Base-by-base conservation (phyloP, 371 early-diverging fungal species). In the Chytridium lagenaria region DNA sequence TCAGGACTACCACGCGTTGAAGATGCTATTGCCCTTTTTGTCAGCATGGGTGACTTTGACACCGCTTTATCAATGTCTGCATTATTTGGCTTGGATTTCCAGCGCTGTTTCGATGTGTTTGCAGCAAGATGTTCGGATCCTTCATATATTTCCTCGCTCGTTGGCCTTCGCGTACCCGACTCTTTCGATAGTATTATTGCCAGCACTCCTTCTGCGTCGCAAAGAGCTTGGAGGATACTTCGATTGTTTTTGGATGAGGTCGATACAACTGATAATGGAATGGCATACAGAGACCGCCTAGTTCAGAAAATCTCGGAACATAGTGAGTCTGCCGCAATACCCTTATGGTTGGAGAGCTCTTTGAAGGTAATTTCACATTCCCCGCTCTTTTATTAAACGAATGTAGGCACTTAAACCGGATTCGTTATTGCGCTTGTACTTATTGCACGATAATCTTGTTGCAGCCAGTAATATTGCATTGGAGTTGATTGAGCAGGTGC, bases 191-290 rank as follows among this genome's bases (percentile, higher is more conserved):
- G 31, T 50, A 39, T 82, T 72, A 64, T 67, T 49, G 77, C 80
- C 28, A 67, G 50, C 16, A 65, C 70, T 23, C 55, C 81, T 15
- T 77, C 77, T 0, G 71, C 68, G 16, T 59, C 75, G 31, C 82
- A 77, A 57, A 80, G 83, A 19, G 81, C 83, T 1, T 86, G 86
- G 87, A 67, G 77, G 49, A 40, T 82, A 31, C 68, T 86, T 61
- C 75, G 82, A 64, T 23, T 70, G 28, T 80, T 80, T 55, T 68
- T 87, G 49, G 72, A 80, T 10, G 37, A 64, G 26, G 78, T 82
- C n/a, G 82, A 80, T 64, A 44, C 70, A n/a, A 64, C 40, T 23
- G 33, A 26, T 49, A 72, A 33, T 31, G 73, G 63, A n/a, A 38
- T 34, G 49, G 72, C 37, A 12, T 80, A 83, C 59, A 73, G 81